Conservation (phyloP, 2,329 filamentous ascomycete species). For the Diatrype stigma region DNA sequence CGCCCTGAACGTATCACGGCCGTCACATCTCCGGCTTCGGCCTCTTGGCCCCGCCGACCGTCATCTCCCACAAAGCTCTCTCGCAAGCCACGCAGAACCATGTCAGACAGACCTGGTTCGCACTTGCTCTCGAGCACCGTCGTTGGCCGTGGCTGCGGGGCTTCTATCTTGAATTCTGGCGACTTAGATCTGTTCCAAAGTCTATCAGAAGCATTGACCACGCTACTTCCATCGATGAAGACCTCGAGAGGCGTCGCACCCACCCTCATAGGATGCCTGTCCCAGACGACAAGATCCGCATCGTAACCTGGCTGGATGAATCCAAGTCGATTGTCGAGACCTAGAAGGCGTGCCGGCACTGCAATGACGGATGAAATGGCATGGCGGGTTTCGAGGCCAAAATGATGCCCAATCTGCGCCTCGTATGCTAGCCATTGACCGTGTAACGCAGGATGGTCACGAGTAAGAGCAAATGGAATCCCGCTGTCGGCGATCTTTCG, state of each 20-base stretch:
- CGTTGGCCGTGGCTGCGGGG: slow-evolving; percentile 5
- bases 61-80: slow-evolving; percentile 9
- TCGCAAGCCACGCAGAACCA: slow-evolving; percentile 9
- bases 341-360: slow-evolving; percentile 10
- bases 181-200: slow-evolving; percentile 10
- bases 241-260: slow-evolving; percentile 14
- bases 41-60: slow-evolving; percentile 6
- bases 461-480: slow-evolving; percentile 11
- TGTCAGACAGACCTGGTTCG: slow-evolving; percentile 7
- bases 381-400: slow-evolving; percentile 7
- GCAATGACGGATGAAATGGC: slow-evolving; percentile 11
- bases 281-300: slow-evolving; percentile 14
- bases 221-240: slow-evolving; percentile 13
- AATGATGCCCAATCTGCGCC: slow-evolving; percentile 15
- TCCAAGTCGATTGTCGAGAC: slow-evolving; percentile 14
- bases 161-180: background rate
- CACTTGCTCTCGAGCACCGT: slow-evolving; percentile 3
- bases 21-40: slow-evolving; percentile 10
- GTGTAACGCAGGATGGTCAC: slow-evolving; percentile 14
- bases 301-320: slow-evolving; percentile 13
- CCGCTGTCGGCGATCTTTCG: slow-evolving; percentile 7
- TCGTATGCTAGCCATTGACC: slow-evolving; percentile 15
- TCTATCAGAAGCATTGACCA: slow-evolving; percentile 7
- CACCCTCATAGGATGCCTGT: slow-evolving; percentile 10
- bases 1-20: slow-evolving; percentile 9